Evolutionary conservation across 495 filamentous ascomycete species (phyloP), one percentile per base, ranked within the genome.

Genomic region (Penicillium ochrochloron): DNA sequence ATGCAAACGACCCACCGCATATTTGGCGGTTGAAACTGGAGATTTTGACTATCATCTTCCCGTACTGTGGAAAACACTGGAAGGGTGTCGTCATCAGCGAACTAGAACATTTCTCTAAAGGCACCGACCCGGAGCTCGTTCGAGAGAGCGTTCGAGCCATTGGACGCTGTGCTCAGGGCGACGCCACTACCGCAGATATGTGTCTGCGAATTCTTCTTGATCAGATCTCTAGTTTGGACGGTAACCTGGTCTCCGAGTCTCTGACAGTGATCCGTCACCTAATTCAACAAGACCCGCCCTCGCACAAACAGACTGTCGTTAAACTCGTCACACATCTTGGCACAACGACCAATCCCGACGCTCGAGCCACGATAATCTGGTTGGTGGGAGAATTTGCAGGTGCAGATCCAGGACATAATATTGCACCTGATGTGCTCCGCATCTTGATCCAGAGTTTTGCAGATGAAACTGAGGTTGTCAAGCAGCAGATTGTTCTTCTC

Each of bases 331-430:
- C 93, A 73, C 90, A 96, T 65, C 85, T 99, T 8, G 93, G 97
- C 62, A 88, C 87, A 4, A 90, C 91, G 10, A 93, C 88, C 2
- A 91, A 92, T 61, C 86, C 95, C 6, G 88, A 90, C 59, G 96
- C 95, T 5, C 83, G 95, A 59, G 94, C 96, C 15, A 94, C 89
- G 35, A 97, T 98, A 63, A 91, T 98, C 66, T 99, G 95, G 95
- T 87, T 99, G 5, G 94, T 99, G 0, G 95, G 95, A 56, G 95
- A 99, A 76, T 98, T 92, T 69, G 86, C 95, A 1, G 91, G 91
- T 0, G 68, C 89, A 12, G 88, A 94, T 62, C 83, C 87, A 3
- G 89, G 90, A 65, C 85, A 92, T 57, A 96, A 95, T 71, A 92
- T 99, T 61, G 95, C 96, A 0, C 87, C 94, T 0, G 95, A 99